Conservation (phyloP, 805 yeast genomes). For the Brettanomyces bruxellensis region DNA sequence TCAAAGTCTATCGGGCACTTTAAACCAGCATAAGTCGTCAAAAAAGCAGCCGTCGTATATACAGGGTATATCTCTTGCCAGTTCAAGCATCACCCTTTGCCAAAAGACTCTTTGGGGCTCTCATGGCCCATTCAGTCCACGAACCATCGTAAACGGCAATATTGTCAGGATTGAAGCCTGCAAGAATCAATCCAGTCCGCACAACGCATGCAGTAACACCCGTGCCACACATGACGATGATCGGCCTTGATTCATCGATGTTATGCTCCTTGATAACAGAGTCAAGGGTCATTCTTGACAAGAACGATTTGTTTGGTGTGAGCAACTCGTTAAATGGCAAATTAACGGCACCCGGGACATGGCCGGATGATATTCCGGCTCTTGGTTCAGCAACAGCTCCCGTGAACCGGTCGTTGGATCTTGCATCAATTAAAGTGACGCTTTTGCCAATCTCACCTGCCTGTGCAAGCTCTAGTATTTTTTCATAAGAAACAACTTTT, state of each 20-base stretch:
- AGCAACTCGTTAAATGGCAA: conserved; percentile 66
- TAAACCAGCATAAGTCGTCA: no score
- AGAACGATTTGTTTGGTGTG: conserved; percentile 38
- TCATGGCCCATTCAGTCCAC: conserved; percentile 83
- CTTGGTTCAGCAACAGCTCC: conserved; percentile 87
- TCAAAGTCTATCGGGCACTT: no score
- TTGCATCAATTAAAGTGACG: conserved; percentile 69
- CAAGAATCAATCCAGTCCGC: conserved; percentile 60
- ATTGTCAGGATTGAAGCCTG: conserved; percentile 35
- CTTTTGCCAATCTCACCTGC: conserved; percentile 33
- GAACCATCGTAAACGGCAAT: conserved; percentile 75
- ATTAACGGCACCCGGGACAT: conserved; percentile 71
- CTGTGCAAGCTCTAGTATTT: conserved; percentile 50
- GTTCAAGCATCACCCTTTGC: conserved; percentile 26
- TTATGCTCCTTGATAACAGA: conserved; percentile 36
- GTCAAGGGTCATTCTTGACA: conserved; percentile 35
- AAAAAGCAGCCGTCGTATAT: no score
- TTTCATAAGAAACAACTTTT: conserved; percentile 60
- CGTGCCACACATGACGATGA: conserved; percentile 88
- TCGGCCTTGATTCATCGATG: conserved; percentile 43
- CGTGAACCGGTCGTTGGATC: conserved; percentile 63
- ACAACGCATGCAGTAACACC: conserved; percentile 93
- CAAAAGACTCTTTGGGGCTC: conserved; percentile 52
- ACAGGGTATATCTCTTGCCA: no score
- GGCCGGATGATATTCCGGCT: conserved; percentile 82